Percentiles rank a stretch among this genome's conserved stretches.
These are phyloP conservation scores for Nemania abortiva DNA, from an alignment of 2,329 filamentous ascomycete genomes.

Conservation along the genomic window DNA sequence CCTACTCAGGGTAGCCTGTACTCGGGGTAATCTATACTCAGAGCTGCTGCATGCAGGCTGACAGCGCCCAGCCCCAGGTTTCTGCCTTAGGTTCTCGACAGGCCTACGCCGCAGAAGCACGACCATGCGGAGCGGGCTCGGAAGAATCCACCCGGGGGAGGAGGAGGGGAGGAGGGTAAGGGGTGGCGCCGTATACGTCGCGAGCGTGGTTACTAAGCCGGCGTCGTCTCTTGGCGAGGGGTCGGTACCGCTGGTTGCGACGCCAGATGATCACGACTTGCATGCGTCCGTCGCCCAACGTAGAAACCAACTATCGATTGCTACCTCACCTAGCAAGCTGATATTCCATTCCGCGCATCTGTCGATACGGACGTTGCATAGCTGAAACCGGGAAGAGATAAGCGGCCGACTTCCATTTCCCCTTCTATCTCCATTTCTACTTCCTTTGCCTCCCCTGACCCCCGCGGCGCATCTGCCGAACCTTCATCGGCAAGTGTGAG, in stretches of 20 bases:
- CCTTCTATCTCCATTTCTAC: too few relatives aligned
- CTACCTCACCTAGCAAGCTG: neutral
- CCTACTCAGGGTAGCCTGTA: too few relatives aligned
- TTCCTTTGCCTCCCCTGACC: neutral
- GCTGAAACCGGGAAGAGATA: neutral
- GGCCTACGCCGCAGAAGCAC: neutral
- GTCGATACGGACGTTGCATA: neutral
- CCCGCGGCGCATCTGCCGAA: neutral
- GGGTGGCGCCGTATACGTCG: neutral
- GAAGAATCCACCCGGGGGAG: neutral
- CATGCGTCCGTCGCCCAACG: neutral
- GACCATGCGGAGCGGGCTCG: neutral
- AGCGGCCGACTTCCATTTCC: neutral
- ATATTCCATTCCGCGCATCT: neutral
- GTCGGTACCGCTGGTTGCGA: neutral
- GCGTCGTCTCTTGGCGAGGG: neutral
- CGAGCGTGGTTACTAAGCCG: neutral
- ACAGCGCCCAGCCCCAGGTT: neutral
- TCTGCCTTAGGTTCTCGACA: neutral
- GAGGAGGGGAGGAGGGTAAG: neutral
- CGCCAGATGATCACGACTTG: neutral
- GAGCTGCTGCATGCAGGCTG: neutral
- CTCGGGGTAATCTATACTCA: neutral
- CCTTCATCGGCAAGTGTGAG: neutral
- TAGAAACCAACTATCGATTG: neutral